These are phyloP conservation scores for Mycena polygramma DNA, from an alignment of 768 basidiomycete species.

Conservation along the genomic window DNA sequence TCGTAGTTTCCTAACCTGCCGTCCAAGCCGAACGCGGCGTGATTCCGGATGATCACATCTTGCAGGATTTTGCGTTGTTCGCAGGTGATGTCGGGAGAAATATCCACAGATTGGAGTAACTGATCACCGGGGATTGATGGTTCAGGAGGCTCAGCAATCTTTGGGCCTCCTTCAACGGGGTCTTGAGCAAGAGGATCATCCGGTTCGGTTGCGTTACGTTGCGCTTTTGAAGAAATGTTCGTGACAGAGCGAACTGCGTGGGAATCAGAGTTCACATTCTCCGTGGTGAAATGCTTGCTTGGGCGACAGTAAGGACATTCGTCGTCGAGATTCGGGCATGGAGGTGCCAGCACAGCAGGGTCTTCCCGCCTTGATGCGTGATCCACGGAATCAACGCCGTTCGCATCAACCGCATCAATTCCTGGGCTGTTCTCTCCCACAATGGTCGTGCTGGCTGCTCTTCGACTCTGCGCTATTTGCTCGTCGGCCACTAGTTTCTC, in stretches of 20 bases:
- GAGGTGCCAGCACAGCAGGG: too few relatives aligned
- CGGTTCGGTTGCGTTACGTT: neutral
- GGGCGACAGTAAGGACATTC: too few relatives aligned
- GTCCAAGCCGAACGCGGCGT: neutral
- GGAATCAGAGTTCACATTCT: neutral
- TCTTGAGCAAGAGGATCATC: slow-evolving; percentile 17
- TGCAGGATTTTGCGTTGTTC: neutral
- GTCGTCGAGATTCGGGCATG: too few relatives aligned
- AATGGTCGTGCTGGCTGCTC: too few relatives aligned
- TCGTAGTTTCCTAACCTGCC: too few relatives aligned
- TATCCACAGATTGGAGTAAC: neutral
- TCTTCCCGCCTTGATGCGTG: too few relatives aligned
- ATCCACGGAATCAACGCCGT: too few relatives aligned
- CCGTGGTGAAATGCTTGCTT: too few relatives aligned
- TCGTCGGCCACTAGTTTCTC: too few relatives aligned
- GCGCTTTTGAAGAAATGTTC: slow-evolving; percentile 8
- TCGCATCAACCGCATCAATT: too few relatives aligned
- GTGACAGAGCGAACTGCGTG: neutral
- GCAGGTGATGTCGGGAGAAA: neutral
- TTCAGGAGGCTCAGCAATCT: neutral
- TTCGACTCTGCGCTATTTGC: neutral
- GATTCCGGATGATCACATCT: neutral
- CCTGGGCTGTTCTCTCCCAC: too few relatives aligned
- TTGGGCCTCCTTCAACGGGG: slow-evolving; percentile 15
- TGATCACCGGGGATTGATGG: neutral